Percentiles rank a stretch among this genome's conserved stretches.
These are phyloP conservation scores for Globisporangium apiculatum DNA, from an alignment of 352 stramenopile genomes.

Conservation along the genomic window DNA sequence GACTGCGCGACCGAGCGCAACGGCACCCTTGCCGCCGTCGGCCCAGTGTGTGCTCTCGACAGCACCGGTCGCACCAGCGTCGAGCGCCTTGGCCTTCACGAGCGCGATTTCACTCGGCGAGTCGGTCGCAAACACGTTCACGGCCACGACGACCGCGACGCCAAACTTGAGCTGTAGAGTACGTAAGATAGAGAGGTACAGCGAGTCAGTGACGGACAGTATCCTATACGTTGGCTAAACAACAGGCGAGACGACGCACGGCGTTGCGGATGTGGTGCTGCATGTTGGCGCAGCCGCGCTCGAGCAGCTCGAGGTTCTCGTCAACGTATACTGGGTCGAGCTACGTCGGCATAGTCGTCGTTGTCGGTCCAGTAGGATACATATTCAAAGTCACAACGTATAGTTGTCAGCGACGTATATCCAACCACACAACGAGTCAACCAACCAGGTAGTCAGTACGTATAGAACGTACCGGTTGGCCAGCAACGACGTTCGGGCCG, in stretches of 20 bases:
- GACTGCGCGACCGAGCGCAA: conserved; percentile 90
- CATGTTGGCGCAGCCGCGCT: conserved; percentile 90
- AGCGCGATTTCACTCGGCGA: conserved; percentile 88
- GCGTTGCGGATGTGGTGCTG: conserved; percentile 96
- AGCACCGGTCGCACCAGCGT: conserved; percentile 93
- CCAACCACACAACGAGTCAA: neutral
- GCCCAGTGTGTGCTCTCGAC: conserved; percentile 91
- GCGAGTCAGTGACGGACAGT: neutral
- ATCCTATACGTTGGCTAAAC: no score
- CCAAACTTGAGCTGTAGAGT: conserved; percentile 80
- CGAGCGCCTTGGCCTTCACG: conserved; percentile 86
- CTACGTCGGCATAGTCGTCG: conserved; percentile 12
- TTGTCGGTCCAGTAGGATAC: no score
- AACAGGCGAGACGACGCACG: conserved; percentile 24
- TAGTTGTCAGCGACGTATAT: no score
- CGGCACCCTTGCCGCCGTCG: conserved; percentile 80
- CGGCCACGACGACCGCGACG: conserved; percentile 94
- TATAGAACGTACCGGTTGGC: conserved; percentile 77
- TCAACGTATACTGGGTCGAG: conserved; percentile 89
- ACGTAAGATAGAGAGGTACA: neutral
- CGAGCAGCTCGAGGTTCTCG: conserved; percentile 94
- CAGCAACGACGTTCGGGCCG: conserved; percentile 92
- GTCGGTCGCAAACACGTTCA: conserved; percentile 82
- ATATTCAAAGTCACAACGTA: neutral
- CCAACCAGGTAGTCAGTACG: neutral